Base-by-base conservation (phyloP, 169 alveolate genomes). In the Eimeria necatrix region DNA sequence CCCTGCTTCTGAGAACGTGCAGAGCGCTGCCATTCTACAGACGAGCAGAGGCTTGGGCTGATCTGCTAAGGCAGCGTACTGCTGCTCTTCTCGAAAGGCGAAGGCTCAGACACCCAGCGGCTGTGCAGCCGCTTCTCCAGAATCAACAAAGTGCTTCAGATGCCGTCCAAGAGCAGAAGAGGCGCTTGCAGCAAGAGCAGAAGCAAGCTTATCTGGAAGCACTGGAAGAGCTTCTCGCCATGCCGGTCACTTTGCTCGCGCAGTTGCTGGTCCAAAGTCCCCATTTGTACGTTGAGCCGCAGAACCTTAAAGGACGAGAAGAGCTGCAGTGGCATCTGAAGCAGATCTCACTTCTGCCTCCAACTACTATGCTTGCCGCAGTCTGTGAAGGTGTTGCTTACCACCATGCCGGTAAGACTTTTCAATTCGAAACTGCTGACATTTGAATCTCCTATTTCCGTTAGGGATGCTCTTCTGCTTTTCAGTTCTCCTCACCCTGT, bases 351-450 rank as follows among this genome's bases (percentile, higher is more conserved):
- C 92, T 56, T 7, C 6, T 85, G 46, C 60, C 68, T 46, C 52
- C 76, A 59, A 12, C 80, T 32, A 60, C 81, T 12, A 85, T 85
- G 92, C 49, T 85, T 83, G 71, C 56, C 12, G 96, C 94, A 24
- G 68, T 94, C 53, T 76, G 70, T n/a, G 86, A 86, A 16, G 98
- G 98, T 2, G 87, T 96, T 24, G 98, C 97, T 4, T 97, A 93
- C 93, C 98, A 97, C 94, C 98, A 97, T 80, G 95, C 98, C 41
- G 95, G 95, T 92, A 26, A 20, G 84, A 18, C 26, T 6, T 0
- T 59, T 18, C 52, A 22, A 14, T 32, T 32, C 41, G 2, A 32
- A 32, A 2, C 0, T 32, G 41, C 41, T 32, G 41, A 32, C 41
- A 32, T 32, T 32, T 32, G 41, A 32, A 2, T 32, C 41, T 32